A percentile compares a stretch with the other conserved stretches of the same genome.
These are phyloP conservation scores for Fraxinus sp. DNA, from an alignment of 305 asterid genomes.

Conservation along the genomic window DNA sequence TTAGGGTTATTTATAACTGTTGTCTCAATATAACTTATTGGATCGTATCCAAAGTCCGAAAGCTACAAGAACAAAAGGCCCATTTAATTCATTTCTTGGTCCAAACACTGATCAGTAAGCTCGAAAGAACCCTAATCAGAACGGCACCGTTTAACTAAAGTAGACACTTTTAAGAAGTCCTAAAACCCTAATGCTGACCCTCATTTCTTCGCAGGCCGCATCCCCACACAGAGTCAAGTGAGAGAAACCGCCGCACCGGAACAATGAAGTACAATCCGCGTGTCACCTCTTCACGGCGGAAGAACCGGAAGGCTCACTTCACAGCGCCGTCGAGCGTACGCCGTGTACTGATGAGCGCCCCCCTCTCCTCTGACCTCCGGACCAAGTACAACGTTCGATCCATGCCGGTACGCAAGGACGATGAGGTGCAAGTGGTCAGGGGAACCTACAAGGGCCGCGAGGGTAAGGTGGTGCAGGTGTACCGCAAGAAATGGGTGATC, in stretches of 20 bases:
- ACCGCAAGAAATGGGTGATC: conserved; percentile 66
- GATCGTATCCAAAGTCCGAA: not conserved
- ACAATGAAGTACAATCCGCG: conserved; percentile 61
- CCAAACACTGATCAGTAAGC: not conserved
- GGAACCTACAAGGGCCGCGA: conserved; percentile 68
- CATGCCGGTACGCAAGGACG: conserved; percentile 67
- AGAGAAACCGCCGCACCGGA: conserved; percentile 15
- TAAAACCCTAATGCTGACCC: not conserved
- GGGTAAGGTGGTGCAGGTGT: conserved; percentile 53
- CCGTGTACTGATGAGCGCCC: conserved; percentile 56
- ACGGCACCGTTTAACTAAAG: not conserved
- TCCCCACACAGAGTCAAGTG: not conserved
- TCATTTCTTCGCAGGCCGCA: not conserved
- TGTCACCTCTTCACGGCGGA: conserved; percentile 56
- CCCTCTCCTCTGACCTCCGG: conserved; percentile 54
- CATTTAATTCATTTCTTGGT: not conserved
- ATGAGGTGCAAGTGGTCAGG: conserved; percentile 58
- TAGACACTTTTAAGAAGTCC: not conserved
- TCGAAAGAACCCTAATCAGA: not conserved
- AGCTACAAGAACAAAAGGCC: not conserved
- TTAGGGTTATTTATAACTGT: not conserved
- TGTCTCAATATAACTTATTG: not conserved
- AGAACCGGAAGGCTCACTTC: conserved; percentile 64
- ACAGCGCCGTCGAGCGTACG: conserved; percentile 62
- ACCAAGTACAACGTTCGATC: conserved; percentile 59